Percentiles rank a stretch among this genome's conserved stretches.
Evolutionary conservation across 305 asterid species (phyloP).

Genomic region (Fraxinus sp.): DNA sequence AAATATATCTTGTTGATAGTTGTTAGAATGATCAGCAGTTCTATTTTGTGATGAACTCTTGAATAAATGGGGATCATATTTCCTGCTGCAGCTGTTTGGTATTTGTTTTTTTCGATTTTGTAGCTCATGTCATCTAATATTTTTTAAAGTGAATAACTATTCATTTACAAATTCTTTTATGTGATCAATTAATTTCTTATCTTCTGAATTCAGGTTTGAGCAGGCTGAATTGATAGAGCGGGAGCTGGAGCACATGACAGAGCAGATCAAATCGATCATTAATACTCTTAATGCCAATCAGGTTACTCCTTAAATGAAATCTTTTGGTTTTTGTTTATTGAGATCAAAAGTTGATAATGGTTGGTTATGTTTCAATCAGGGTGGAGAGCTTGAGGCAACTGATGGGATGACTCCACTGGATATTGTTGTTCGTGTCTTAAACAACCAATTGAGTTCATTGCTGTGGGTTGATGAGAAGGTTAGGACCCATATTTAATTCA

Average conservation of each 20-base stretch:
- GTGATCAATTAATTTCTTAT: background rate
- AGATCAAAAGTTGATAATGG: background rate
- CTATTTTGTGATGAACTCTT: background rate
- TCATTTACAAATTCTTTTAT: background rate
- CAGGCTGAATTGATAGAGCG: slow-evolving; percentile 83
- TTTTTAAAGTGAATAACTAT: background rate
- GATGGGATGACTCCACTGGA: slow-evolving; percentile 85
- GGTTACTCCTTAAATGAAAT: slow-evolving; percentile 35
- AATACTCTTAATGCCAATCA: slow-evolving; percentile 72
- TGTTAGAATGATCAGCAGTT: background rate
- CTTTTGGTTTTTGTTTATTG: background rate
- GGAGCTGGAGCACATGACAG: slow-evolving; percentile 83
- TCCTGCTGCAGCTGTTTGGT: background rate
- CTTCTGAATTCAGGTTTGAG: slow-evolving; percentile 64
- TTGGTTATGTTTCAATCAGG: slow-evolving; percentile 41
- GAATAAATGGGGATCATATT: background rate
- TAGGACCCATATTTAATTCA: slow-evolving; percentile 24
- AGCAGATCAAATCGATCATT: slow-evolving; percentile 75
- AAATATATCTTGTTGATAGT: slow-evolving; percentile 9
- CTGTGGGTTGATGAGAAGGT: slow-evolving; percentile 98
- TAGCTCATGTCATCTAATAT: background rate
- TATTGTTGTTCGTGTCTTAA: slow-evolving; percentile 77
- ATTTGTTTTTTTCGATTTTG: background rate
- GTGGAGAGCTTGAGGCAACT: slow-evolving; percentile 78
- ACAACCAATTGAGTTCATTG: slow-evolving; percentile 90